Evolutionary conservation across 2,329 filamentous ascomycete species (phyloP).

Genomic region (Fusarium sp.): DNA sequence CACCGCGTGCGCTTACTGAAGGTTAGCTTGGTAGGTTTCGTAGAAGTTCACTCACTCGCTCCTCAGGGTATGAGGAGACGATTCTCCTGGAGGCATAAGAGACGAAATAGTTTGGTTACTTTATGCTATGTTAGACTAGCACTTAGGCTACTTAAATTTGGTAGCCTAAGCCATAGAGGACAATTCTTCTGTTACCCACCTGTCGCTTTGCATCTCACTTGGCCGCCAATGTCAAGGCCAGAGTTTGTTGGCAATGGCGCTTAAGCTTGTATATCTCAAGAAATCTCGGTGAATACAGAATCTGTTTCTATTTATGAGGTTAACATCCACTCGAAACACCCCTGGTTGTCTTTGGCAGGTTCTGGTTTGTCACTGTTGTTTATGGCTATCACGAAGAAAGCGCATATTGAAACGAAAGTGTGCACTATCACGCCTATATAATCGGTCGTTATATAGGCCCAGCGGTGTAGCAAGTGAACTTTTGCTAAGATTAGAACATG

Average conservation of each 20-base stretch:
- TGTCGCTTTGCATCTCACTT: slow-evolving; percentile 16
- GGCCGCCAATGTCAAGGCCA: slow-evolving; percentile 14
- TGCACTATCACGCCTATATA: background rate
- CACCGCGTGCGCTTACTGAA: slow-evolving; percentile 28
- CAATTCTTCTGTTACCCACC: background rate
- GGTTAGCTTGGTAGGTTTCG: slow-evolving; percentile 36
- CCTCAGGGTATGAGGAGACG: too few species aligned
- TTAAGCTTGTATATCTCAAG: slow-evolving; percentile 5
- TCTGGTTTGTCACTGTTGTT: background rate
- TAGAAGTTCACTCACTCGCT: slow-evolving; percentile 13
- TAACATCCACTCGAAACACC: background rate
- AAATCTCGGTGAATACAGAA: background rate
- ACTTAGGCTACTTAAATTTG: background rate
- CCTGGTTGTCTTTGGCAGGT: background rate
- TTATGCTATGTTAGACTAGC: background rate
- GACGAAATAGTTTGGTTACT: background rate
- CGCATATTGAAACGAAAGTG: slow-evolving; percentile 30
- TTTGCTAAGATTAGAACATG: background rate
- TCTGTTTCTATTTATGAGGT: background rate
- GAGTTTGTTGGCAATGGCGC: slow-evolving; percentile 9
- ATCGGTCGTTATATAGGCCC: background rate
- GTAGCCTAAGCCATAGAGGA: background rate
- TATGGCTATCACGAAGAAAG: background rate
- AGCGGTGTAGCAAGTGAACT: background rate
- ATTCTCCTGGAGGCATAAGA: background rate